Evolutionary conservation across 139 green algal species (phyloP), one percentile per base, ranked within the genome.

Genomic region (Penium margaritaceum): DNA sequence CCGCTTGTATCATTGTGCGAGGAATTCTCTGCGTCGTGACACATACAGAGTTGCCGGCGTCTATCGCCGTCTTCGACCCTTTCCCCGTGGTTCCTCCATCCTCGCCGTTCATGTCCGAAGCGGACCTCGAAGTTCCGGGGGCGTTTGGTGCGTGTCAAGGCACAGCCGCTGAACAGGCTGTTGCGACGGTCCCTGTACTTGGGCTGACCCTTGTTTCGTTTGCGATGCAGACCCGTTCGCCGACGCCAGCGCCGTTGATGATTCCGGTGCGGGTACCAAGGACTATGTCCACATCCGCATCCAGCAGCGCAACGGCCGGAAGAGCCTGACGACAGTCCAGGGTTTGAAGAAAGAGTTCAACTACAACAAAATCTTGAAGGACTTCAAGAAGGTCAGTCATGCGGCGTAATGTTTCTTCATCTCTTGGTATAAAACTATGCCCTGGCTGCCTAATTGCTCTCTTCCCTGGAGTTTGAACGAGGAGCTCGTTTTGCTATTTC

Each of bases 301-400:
- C 32, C 94, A 99, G 84, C 94, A 96, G 76, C 85, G 94, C 66
- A 99, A 99, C 87, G 94, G 94, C 70, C 89, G 90, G 57, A 99
- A 99, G 83, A 90, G 74, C 29, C 82, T 99, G 87, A 99, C 94
- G 1, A 99, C 94, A 5, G 87, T 98, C 0, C 91, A 92, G 85
- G 77, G 53, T 29, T n/a, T 83, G 6, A 88, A 93, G 63, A 85
- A 94, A 75, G 81, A 75, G 2, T 97, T 93, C 72, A 93, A 98
- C 70, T 95, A 97, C 83, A 96, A 96, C 82, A 97, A 97, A 27
- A 90, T 99, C 15, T 80, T 99, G 15, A 99, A 99, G 74, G 94
- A 91, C 1, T 90, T 98, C 72, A 98, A 98, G 88, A 99, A 99
- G 80, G 62, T 82, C n/a, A n/a, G n/a, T n/a, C n/a, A n/a, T n/a